These are phyloP conservation scores for Pichia sp. DNA, from an alignment of 1,139 yeast species.

Conservation along the genomic window DNA sequence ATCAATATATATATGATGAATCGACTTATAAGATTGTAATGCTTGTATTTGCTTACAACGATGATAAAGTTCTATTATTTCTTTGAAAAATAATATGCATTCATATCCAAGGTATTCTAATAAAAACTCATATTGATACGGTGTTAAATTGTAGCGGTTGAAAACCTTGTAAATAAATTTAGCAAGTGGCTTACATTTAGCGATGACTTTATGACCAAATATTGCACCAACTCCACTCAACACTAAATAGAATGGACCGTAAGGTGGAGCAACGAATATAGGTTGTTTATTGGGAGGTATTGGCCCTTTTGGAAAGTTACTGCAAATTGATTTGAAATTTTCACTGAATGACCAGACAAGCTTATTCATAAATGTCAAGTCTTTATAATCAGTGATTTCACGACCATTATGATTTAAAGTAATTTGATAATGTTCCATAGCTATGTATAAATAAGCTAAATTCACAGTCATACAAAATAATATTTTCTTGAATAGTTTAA, in stretches of 20 bases:
- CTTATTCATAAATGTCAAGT: not conserved
- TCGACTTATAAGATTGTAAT: too few species aligned
- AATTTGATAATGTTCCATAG: too few species aligned
- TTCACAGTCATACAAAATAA: too few species aligned
- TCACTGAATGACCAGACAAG: too few species aligned
- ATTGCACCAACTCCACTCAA: not conserved
- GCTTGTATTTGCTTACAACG: not conserved
- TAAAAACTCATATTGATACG: slow-evolving; percentile 6
- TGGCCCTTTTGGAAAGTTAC: too few species aligned
- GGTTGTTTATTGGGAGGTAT: too few species aligned
- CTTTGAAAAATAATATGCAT: not conserved
- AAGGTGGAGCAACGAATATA: too few species aligned
- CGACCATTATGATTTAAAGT: too few species aligned
- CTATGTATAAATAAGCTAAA: too few species aligned
- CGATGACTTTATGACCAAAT: slow-evolving; percentile 2
- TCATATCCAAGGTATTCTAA: slow-evolving; percentile 11
- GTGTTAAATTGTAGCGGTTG: not conserved
- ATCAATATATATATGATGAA: too few species aligned
- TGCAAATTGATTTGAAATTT: too few species aligned
- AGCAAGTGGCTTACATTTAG: slow-evolving; percentile 7
- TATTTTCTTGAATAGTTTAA: too few species aligned
- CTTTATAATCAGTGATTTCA: not conserved
- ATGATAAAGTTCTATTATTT: slow-evolving; percentile 1
- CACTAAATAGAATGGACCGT: not conserved
- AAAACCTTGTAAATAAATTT: slow-evolving; percentile 1